A percentile compares a stretch with the other conserved stretches of the same genome.
Conservation (phyloP, 345 rosid species). For the Rhodamnia rubescens region DNA sequence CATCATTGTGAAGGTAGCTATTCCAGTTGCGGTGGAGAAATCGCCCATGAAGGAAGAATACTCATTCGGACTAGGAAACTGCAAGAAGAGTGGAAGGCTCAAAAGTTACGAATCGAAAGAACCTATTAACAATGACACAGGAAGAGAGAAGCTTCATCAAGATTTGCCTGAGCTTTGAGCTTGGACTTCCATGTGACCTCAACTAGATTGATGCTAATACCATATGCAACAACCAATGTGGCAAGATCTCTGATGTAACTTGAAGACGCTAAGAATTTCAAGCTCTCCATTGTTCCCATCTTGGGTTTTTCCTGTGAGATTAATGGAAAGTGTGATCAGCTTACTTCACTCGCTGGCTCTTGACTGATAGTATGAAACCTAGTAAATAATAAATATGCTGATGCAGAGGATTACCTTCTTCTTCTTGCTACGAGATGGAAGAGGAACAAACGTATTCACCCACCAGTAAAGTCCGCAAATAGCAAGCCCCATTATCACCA, state of each 20-base stretch:
- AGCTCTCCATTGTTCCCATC: constrained; percentile 96
- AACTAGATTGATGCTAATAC: constrained; percentile 94
- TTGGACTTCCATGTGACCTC: constrained; percentile 99
- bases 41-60: constrained; percentile 98
- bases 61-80: constrained; percentile 97
- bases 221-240: constrained; percentile 93
- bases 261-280: constrained; percentile 88
- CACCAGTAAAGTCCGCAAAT: constrained; percentile 92
- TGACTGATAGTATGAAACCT: neutral
- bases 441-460: constrained; percentile 63
- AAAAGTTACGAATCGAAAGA: neutral
- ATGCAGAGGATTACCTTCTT: constrained; percentile 57
- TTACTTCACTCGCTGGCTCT: neutral
- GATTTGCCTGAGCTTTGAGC: constrained; percentile 89
- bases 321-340: neutral
- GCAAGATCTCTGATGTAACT: constrained; percentile 87
- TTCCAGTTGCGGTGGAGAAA: constrained; percentile 92
- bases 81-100: neutral
- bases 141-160: neutral
- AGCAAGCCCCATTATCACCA: constrained; percentile 71
- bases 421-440: constrained; percentile 95
- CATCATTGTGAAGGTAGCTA: constrained; percentile 96
- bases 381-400: neutral
- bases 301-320: constrained; percentile 62
- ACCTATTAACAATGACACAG: neutral